Evolutionary conservation across 371 early-diverging fungal species (phyloP).

Genomic region (Choanephora cucurbitarum): DNA sequence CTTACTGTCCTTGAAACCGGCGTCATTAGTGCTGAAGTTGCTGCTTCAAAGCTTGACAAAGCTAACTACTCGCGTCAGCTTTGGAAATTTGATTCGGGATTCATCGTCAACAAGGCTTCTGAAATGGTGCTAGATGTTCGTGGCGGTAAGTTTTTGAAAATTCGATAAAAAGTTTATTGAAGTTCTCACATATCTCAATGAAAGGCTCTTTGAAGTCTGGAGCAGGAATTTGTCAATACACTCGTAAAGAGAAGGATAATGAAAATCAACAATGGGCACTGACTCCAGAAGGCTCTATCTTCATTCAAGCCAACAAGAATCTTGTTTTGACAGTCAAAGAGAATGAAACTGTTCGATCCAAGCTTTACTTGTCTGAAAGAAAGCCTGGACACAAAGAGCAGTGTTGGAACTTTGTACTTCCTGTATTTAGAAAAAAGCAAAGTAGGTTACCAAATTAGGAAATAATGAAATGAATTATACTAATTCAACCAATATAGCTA

Average conservation of each 20-base stretch:
- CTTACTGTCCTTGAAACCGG: constrained; percentile 44
- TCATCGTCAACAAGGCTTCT: constrained; percentile 58
- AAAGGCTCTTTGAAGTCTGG: constrained; percentile 34
- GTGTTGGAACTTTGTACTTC: constrained; percentile 52
- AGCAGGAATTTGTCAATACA: constrained; percentile 44
- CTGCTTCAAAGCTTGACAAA: constrained; percentile 51
- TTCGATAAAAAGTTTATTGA: too few relatives aligned
- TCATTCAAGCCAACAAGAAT: constrained; percentile 20
- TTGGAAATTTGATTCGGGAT: constrained; percentile 58
- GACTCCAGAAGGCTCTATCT: constrained; percentile 39
- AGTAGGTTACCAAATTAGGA: constrained; percentile 16
- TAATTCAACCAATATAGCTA: constrained; percentile 12
- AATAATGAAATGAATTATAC: not conserved
- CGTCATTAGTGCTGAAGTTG: constrained; percentile 37
- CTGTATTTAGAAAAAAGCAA: constrained; percentile 50
- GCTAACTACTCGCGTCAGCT: constrained; percentile 55
- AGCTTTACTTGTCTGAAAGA: constrained; percentile 28
- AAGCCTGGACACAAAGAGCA: constrained; percentile 41
- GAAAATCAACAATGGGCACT: constrained; percentile 48
- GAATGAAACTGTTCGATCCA: constrained; percentile 22
- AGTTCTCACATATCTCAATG: too few relatives aligned
- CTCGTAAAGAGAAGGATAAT: constrained; percentile 32
- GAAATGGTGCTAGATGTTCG: constrained; percentile 60
- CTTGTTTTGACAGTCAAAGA: constrained; percentile 42
- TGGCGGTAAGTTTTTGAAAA: constrained; percentile 58